Evolutionary conservation across 192 early-diverging fungal species (phyloP).

Genomic region (Coemansia sp.): DNA sequence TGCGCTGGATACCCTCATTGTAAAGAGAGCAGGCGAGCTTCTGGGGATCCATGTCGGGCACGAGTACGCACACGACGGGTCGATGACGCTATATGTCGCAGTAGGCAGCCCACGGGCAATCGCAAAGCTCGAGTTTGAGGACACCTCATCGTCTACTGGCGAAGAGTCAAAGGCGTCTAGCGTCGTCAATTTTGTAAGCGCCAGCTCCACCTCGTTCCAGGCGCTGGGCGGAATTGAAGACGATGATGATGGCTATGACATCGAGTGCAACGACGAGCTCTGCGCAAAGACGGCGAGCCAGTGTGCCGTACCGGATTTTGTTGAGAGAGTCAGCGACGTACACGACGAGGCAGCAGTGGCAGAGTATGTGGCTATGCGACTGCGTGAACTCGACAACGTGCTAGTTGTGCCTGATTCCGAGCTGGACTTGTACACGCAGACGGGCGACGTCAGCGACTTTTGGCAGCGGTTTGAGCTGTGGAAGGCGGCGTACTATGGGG

Average conservation of each 20-base stretch:
- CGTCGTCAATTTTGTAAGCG: conserved; percentile 4
- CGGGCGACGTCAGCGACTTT: conserved; percentile 55
- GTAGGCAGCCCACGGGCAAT: conserved; percentile 38
- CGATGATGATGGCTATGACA: conserved; percentile 30
- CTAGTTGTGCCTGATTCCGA: conserved; percentile 35
- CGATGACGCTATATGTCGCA: conserved; percentile 43
- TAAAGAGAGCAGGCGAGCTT: conserved; percentile 30
- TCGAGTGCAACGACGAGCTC: conserved; percentile 39
- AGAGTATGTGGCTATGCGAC: conserved; percentile 28
- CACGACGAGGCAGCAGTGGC: conserved; percentile 18
- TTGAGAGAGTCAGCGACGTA: conserved; percentile 30
- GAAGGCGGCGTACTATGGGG: conserved; percentile 79
- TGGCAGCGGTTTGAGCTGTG: conserved; percentile 71
- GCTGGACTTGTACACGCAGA: conserved; percentile 41
- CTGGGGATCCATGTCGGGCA: conserved; percentile 45
- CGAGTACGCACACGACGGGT: conserved; percentile 42
- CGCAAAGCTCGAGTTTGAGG: conserved; percentile 48
- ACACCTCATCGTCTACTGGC: conserved; percentile 19
- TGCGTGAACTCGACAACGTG: conserved; percentile 42
- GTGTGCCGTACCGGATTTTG: conserved; percentile 56
- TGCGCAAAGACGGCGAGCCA: conserved; percentile 30
- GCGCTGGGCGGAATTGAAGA: conserved; percentile 34
- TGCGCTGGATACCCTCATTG: conserved; percentile 37
- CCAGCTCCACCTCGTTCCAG: conserved; percentile 1
- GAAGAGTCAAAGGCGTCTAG: conserved; percentile 13